These are phyloP conservation scores for Mortierella alpina DNA, from an alignment of 192 early-diverging fungal genomes.

Conservation along the genomic window DNA sequence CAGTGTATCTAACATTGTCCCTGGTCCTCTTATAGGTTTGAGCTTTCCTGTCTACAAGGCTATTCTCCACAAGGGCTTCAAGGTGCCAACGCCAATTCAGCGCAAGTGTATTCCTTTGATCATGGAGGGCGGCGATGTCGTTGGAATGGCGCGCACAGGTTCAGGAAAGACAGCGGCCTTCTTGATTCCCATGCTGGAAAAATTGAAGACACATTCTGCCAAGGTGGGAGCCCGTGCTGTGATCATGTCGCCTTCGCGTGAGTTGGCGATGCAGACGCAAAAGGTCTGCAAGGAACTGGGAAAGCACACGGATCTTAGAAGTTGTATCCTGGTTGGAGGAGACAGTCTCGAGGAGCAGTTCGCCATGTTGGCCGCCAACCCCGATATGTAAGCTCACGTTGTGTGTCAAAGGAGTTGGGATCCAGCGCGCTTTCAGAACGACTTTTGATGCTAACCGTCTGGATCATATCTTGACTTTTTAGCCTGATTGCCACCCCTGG, in stretches of 20 bases:
- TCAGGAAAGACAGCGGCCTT: slow-evolving; percentile 98
- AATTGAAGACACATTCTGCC: slow-evolving; percentile 87
- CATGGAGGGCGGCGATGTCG: slow-evolving; percentile 91
- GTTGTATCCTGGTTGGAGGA: slow-evolving; percentile 93
- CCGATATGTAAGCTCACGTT: slow-evolving; percentile 78
- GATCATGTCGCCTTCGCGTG: slow-evolving; percentile 93
- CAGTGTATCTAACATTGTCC: background rate
- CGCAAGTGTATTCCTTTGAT: slow-evolving; percentile 94
- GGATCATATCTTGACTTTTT: background rate
- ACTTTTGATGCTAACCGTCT: background rate
- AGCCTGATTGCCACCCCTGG: slow-evolving; percentile 85
- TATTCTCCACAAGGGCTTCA: slow-evolving; percentile 93
- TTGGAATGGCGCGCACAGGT: slow-evolving; percentile 98
- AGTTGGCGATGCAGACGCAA: slow-evolving; percentile 96
- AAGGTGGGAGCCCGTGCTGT: slow-evolving; percentile 84
- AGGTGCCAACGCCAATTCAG: slow-evolving; percentile 98
- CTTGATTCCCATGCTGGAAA: slow-evolving; percentile 91
- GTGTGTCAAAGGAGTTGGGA: background rate
- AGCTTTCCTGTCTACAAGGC: slow-evolving; percentile 86
- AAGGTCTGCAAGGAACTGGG: slow-evolving; percentile 92
- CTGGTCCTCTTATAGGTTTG: slow-evolving; percentile 63
- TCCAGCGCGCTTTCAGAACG: background rate
- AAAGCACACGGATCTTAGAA: slow-evolving; percentile 93
- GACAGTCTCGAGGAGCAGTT: slow-evolving; percentile 98
- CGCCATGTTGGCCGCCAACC: slow-evolving; percentile 90